Evolutionary conservation across 768 basidiomycete species (phyloP).

Genomic region (Sarcodon aspratus): DNA sequence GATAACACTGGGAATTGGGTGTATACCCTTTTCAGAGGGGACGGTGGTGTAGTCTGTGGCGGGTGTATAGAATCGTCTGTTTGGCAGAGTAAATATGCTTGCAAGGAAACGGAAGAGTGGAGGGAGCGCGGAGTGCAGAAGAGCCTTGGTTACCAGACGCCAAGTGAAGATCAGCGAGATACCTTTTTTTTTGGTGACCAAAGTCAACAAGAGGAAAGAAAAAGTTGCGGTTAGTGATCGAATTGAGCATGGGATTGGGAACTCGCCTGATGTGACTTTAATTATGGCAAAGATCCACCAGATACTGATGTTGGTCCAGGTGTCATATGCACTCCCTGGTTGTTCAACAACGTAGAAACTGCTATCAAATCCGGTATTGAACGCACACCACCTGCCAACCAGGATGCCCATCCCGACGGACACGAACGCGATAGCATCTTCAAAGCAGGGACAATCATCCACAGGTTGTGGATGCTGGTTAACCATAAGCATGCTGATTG

Average conservation of each 20-base stretch:
- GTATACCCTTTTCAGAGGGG: slow-evolving; percentile 48
- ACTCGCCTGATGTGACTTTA: slow-evolving; percentile 18
- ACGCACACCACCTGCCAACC: slow-evolving; percentile 56
- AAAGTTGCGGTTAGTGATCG: background rate
- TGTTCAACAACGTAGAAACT: slow-evolving; percentile 25
- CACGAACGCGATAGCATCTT: slow-evolving; percentile 91
- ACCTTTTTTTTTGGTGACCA: too few relatives aligned
- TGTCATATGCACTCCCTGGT: slow-evolving; percentile 45
- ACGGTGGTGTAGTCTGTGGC: slow-evolving; percentile 79
- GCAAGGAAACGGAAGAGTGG: slow-evolving; percentile 74
- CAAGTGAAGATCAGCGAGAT: slow-evolving; percentile 74
- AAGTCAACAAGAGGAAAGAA: slow-evolving; percentile 1
- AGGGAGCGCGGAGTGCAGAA: slow-evolving; percentile 65
- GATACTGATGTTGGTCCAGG: slow-evolving; percentile 18
- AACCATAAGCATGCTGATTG: slow-evolving; percentile 61
- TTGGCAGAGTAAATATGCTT: slow-evolving; percentile 59
- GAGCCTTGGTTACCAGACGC: slow-evolving; percentile 78
- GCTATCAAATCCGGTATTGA: slow-evolving; percentile 25
- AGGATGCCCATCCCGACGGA: slow-evolving; percentile 71
- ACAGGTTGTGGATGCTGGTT: slow-evolving; percentile 90
- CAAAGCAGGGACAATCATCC: slow-evolving; percentile 96
- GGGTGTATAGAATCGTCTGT: slow-evolving; percentile 80
- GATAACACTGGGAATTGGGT: slow-evolving; percentile 77
- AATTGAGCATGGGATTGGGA: background rate
- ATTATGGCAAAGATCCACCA: slow-evolving; percentile 27